phyloP scores from a whole-genome alignment of 805 yeast genomes.

The Hanseniaspora hatyaiensis region DNA sequence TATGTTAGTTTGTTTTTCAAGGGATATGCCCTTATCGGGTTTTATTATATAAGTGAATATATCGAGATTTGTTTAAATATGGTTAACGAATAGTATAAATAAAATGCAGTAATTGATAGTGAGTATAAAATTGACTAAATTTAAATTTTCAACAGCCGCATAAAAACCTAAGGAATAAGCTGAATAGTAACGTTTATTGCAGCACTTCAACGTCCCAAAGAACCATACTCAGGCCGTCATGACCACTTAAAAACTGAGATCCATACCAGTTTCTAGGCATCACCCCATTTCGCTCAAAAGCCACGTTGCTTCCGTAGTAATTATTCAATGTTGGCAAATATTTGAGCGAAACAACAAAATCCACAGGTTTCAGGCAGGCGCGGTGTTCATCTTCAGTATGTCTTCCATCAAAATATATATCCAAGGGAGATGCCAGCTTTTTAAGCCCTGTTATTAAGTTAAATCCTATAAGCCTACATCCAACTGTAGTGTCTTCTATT shows the following conservation, averaged over 20 bases:
- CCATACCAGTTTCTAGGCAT: slow-evolving; percentile 61
- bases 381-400: background rate
- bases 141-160: no score
- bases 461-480: slow-evolving; percentile 26
- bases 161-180: no score
- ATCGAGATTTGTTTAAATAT: no score
- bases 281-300: slow-evolving; percentile 49
- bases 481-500: slow-evolving; percentile 22
- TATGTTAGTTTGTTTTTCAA: no score
- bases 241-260: slow-evolving; percentile 32
- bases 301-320: slow-evolving; percentile 41
- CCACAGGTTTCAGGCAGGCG: background rate
- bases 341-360: slow-evolving; percentile 5
- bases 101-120: no score
- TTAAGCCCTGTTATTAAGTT: slow-evolving; percentile 25
- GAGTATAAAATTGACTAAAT: no score
- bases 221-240: slow-evolving; percentile 69
- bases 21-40: no score
- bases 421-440: slow-evolving; percentile 19
- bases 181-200: background rate
- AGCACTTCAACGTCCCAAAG: slow-evolving; percentile 33
- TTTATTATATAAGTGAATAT: no score
- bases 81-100: no score
- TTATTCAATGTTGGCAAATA: slow-evolving; percentile 50
- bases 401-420: slow-evolving; percentile 9